Conservation (phyloP, 371 early-diverging fungal species). For the Coemansia linderi region DNA sequence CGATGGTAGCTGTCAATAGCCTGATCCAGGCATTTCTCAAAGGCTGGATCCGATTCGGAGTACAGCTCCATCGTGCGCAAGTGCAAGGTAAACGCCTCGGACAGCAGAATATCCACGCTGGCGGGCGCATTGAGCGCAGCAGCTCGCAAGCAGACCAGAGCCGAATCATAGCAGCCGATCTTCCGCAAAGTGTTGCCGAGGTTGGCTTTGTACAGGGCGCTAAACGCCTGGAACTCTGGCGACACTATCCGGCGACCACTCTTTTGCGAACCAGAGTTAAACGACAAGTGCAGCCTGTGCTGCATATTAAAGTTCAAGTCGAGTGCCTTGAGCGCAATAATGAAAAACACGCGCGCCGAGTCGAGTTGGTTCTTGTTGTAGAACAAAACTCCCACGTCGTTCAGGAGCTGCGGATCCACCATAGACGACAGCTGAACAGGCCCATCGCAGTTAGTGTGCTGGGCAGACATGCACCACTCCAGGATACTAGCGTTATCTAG, state of each 20-base stretch:
- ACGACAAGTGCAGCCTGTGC: constrained; percentile 18
- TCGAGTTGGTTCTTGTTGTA: constrained; percentile 24
- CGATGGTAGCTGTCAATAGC: constrained; percentile 45
- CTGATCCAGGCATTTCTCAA: constrained; percentile 22
- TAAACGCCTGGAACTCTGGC: constrained; percentile 32
- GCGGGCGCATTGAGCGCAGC: constrained; percentile 25
- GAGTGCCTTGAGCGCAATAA: constrained; percentile 17
- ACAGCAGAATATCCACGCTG: constrained; percentile 29
- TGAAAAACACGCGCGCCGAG: constrained; percentile 24
- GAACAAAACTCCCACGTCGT: constrained; percentile 41
- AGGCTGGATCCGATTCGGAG: background rate
- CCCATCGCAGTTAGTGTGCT: background rate
- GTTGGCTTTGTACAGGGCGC: constrained; percentile 32
- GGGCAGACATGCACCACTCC: constrained; percentile 12
- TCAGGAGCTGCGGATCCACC: constrained; percentile 44
- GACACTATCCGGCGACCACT: background rate
- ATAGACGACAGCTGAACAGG: constrained; percentile 11
- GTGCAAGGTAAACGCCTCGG: constrained; percentile 35
- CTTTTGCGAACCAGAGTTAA: constrained; percentile 2
- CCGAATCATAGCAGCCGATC: constrained; percentile 17
- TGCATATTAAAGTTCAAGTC: constrained; percentile 16
- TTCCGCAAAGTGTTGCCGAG: constrained; percentile 42
- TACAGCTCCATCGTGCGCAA: constrained; percentile 18
- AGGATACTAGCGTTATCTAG: constrained; percentile 13
- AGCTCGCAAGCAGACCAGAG: constrained; percentile 24